Evolutionary conservation across 108 stramenopile species (phyloP).

Genomic region (Chaetoceros muelleri): DNA sequence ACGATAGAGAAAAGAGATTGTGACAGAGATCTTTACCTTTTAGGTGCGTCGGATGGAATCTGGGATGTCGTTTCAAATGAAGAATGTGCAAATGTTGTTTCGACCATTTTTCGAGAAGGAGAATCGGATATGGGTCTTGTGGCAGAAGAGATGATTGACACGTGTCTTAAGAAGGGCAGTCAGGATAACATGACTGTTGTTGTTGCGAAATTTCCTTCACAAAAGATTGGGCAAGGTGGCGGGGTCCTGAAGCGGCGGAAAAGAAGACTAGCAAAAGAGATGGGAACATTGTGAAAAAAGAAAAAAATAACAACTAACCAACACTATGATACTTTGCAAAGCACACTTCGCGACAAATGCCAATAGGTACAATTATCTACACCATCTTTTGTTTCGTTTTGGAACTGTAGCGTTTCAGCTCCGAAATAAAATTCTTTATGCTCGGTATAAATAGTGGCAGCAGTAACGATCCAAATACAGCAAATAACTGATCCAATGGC

Average conservation of each 20-base stretch:
- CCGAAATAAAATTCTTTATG: neutral
- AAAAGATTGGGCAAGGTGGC: neutral
- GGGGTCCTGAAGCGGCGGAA: neutral
- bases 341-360: neutral
- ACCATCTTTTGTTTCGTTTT: neutral
- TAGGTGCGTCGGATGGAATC: constrained; percentile 89
- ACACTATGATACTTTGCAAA: too few relatives aligned
- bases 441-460: neutral
- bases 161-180: constrained; percentile 61
- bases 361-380: neutral
- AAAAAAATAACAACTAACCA: neutral
- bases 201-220: constrained; percentile 21
- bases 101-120: constrained; percentile 43
- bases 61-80: constrained; percentile 89
- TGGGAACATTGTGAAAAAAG: neutral
- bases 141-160: constrained; percentile 77
- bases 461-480: neutral
- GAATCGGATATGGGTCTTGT: constrained; percentile 54
- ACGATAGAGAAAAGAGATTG: constrained; percentile 44
- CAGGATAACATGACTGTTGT: constrained; percentile 76
- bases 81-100: constrained; percentile 61
- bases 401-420: neutral
- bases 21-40: constrained; percentile 65
- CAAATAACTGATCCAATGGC: neutral
- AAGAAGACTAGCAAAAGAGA: neutral